phyloP scores from a whole-genome alignment of 1,139 yeast genomes.

The Hansenula anomala region DNA sequence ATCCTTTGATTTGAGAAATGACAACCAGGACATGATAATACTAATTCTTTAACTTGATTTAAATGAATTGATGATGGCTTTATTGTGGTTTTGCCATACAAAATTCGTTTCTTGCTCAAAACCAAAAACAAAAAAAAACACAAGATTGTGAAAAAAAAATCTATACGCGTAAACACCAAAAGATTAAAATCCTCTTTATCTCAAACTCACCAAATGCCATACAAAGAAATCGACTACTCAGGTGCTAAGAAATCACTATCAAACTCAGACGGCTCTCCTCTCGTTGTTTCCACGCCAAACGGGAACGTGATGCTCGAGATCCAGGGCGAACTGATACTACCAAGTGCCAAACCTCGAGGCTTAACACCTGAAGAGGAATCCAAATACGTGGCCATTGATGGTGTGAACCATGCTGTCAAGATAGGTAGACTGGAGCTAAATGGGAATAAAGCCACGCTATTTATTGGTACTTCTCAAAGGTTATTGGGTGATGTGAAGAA shows the following conservation, averaged over 20 bases:
- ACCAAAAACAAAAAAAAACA: too few species aligned
- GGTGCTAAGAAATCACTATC: constrained; percentile 24
- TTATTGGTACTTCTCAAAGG: constrained; percentile 63
- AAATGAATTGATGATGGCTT: too few species aligned
- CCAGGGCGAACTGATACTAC: constrained; percentile 65
- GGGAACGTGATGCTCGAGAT: constrained; percentile 63
- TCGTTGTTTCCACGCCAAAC: constrained; percentile 42
- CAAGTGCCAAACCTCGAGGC: constrained; percentile 33
- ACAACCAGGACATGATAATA: constrained; percentile 20
- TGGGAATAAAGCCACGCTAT: constrained; percentile 47
- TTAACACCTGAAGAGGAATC: constrained; percentile 22
- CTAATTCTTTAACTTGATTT: not conserved
- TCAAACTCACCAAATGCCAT: constrained; percentile 19
- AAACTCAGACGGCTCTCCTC: not conserved
- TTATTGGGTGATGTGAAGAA: constrained; percentile 52
- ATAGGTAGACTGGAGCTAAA: constrained; percentile 59
- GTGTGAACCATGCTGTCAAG: constrained; percentile 43
- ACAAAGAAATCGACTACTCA: constrained; percentile 27
- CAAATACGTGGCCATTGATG: constrained; percentile 33
- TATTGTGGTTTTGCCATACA: too few species aligned
- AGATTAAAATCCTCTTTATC: not conserved
- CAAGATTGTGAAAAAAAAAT: too few species aligned
- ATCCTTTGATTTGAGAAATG: constrained; percentile 30
- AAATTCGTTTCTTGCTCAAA: too few species aligned
- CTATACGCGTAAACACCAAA: not conserved